Evolutionary conservation across 768 basidiomycete genomes (phyloP).

Genomic region (Mycena indigotica): DNA sequence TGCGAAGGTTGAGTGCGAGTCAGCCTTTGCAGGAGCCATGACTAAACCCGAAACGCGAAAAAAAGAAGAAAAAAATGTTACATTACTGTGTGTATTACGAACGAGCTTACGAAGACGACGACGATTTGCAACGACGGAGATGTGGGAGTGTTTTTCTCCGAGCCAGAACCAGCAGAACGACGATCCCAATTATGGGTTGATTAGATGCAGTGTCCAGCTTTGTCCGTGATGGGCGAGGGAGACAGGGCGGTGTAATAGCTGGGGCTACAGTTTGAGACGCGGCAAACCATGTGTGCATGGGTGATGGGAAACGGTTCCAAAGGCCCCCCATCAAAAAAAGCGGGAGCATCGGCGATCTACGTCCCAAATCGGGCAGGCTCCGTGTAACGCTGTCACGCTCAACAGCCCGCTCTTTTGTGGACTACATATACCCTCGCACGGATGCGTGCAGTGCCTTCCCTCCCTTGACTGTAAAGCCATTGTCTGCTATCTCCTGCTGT

Average conservation of each 20-base stretch:
- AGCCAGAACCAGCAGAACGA: too few relatives aligned
- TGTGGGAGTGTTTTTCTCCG: neutral
- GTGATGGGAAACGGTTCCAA: neutral
- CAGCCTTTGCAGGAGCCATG: constrained; percentile 13
- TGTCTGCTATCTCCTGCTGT: too few relatives aligned
- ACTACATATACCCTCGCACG: constrained; percentile 13
- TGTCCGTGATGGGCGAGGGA: neutral
- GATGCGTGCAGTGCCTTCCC: neutral
- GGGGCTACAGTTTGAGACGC: neutral
- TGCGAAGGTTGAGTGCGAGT: constrained; percentile 49
- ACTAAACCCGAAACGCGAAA: neutral
- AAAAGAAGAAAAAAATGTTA: too few relatives aligned
- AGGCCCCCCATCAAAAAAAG: constrained; percentile 1
- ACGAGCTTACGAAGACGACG: neutral
- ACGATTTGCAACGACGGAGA: neutral
- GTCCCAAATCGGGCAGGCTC: neutral
- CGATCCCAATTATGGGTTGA: neutral
- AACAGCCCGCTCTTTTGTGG: neutral
- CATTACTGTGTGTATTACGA: too few relatives aligned
- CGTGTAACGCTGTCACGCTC: neutral
- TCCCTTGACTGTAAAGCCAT: neutral
- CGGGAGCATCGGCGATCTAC: neutral
- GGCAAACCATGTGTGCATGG: neutral
- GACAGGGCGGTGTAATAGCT: neutral
- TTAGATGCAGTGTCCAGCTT: neutral